Evolutionary conservation across 345 rosid genomes (phyloP), one percentile per base, ranked within the genome.

Genomic region (Physaria fendleri): DNA sequence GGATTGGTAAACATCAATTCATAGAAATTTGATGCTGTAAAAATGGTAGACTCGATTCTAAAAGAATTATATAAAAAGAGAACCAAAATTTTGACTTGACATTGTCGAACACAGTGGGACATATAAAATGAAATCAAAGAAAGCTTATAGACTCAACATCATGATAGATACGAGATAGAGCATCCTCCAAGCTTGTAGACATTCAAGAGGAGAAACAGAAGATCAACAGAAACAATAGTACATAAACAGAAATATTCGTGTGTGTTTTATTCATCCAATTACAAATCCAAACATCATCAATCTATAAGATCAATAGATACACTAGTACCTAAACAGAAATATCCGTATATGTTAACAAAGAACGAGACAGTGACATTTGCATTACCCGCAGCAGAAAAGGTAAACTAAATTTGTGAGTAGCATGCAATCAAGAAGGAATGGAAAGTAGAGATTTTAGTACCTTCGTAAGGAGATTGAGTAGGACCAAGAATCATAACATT

Each of bases 401-500:
- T 30, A 14, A 15, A 52, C 5, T 2, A 51, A 30, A 10, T 12
- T n/a, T 20, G 22, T 9, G 29, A 33, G n/a, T 12, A 33, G 29
- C 17, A 41, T 6, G 16, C 18, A 35, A 22, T 6, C 33, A 8
- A 41, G 13, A 34, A 40, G 35, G 8, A 27, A 12, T 1, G 2
- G 6, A 1, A n/a, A n/a, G n/a, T n/a, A 18, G 39, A 18, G 42
- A 39, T 12, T 17, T 14, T 22, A 27, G 2, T 69, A 91, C 96
- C 98, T 91, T 91, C 98, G 58, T 85, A 91, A 6, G 98, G 98
- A 23, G 98, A 91, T 62, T 91, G 98, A 12, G 96, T 74, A 18
- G 98, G 98, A 34, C 98, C 98, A 67, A 91, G 98, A 66, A 91
- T 84, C 98, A 91, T 91, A 49, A 91, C 98, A 77, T 88, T 91